phyloP scores from a whole-genome alignment of 1,284 basidiomycete species.

The Boletus calvinii region DNA sequence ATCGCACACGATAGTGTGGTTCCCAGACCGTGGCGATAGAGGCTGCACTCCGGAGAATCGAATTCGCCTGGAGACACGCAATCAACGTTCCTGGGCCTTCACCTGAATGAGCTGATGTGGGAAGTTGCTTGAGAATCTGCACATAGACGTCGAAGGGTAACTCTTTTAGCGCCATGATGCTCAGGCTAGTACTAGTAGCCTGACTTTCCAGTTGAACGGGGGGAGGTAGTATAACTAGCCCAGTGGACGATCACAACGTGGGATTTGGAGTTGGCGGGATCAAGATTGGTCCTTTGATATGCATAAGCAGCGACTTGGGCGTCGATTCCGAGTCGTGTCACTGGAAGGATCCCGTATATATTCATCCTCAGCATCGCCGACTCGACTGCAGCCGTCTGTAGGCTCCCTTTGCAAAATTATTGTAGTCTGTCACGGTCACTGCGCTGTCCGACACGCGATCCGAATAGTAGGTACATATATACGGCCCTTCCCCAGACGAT shows the following conservation, averaged over 20 bases:
- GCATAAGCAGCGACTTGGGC: too few relatives aligned
- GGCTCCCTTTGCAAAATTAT: too few relatives aligned
- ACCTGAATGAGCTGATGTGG: conserved; percentile 21
- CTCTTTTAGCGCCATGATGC: conserved; percentile 22
- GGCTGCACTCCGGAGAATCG: conserved; percentile 29
- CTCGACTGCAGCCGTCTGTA: too few relatives aligned
- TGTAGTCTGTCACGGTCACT: too few relatives aligned
- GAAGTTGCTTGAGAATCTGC: conserved; percentile 31
- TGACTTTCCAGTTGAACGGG: not conserved
- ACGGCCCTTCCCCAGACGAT: too few relatives aligned
- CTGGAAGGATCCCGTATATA: too few relatives aligned
- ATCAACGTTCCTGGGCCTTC: conserved; percentile 24
- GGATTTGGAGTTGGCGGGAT: not conserved
- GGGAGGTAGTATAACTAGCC: not conserved
- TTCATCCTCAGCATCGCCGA: too few relatives aligned
- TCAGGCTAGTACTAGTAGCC: not conserved
- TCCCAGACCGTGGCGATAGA: conserved; percentile 44
- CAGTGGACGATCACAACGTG: not conserved
- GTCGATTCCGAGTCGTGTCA: too few relatives aligned
- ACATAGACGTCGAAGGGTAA: conserved; percentile 35
- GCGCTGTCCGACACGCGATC: too few relatives aligned
- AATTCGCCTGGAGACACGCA: conserved; percentile 28
- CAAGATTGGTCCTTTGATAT: not conserved
- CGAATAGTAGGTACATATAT: too few relatives aligned
- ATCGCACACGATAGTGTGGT: conserved; percentile 48